phyloP scores from a whole-genome alignment of 768 basidiomycete genomes.

The Mycena polygramma region DNA sequence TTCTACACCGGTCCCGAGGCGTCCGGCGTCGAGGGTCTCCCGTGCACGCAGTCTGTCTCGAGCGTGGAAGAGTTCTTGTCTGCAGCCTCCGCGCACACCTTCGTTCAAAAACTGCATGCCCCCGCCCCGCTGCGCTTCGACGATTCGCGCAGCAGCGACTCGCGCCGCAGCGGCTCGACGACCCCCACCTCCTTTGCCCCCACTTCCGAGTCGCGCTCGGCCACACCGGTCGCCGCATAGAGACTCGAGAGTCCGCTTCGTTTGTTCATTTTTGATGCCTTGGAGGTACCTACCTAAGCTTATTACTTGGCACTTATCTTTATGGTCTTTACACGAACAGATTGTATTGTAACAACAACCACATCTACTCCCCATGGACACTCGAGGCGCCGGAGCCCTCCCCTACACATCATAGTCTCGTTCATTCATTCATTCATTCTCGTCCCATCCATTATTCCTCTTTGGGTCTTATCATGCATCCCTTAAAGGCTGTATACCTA shows the following conservation, averaged over 20 bases:
- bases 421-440: too few relatives aligned
- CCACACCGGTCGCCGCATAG: conserved; percentile 29
- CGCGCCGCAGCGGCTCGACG: conserved; percentile 26
- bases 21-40: conserved; percentile 35
- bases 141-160: conserved; percentile 14
- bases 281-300: neutral
- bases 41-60: conserved; percentile 63
- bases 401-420: conserved; percentile 2
- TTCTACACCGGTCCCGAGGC: conserved; percentile 78
- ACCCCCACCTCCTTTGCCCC: conserved; percentile 28
- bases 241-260: neutral
- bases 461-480: conserved; percentile 7
- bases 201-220: conserved; percentile 15
- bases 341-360: conserved; percentile 13
- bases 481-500: conserved; percentile 22
- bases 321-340: conserved; percentile 33
- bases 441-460: too few relatives aligned
- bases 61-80: conserved; percentile 66
- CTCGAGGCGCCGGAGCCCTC: conserved; percentile 1
- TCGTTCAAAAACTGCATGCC: conserved; percentile 28
- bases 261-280: neutral
- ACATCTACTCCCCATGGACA: conserved; percentile 5
- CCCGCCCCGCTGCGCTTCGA: conserved; percentile 26
- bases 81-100: conserved; percentile 46
- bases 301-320: conserved; percentile 19